Evolutionary conservation across 164 flowering plant genomes (phyloP).

Genomic region (Akebia trifoliata): DNA sequence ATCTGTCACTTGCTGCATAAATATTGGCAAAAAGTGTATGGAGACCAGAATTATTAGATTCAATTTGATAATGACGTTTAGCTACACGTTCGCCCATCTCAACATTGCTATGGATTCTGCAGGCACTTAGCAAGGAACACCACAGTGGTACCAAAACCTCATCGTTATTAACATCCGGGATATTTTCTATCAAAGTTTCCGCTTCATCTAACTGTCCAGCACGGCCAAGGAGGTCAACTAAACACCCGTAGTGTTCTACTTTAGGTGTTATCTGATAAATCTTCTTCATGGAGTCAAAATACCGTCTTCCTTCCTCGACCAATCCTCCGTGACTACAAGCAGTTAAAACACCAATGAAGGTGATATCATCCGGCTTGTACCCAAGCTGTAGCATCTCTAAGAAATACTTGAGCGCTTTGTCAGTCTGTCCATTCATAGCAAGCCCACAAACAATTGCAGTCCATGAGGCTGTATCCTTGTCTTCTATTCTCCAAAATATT

Average conservation of each 20-base stretch:
- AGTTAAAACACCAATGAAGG: slow-evolving; percentile 68
- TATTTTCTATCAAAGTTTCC: slow-evolving; percentile 37
- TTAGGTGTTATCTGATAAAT: slow-evolving; percentile 52
- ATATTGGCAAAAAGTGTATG: slow-evolving; percentile 63
- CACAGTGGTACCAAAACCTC: slow-evolving; percentile 50
- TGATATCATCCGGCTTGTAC: slow-evolving; percentile 60
- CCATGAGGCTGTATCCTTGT: slow-evolving; percentile 66
- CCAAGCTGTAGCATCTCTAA: slow-evolving; percentile 44
- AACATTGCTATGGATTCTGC: slow-evolving; percentile 60
- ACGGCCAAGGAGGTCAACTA: slow-evolving; percentile 74
- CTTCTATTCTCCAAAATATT: slow-evolving; percentile 39
- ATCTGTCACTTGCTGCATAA: slow-evolving; percentile 70
- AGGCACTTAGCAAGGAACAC: slow-evolving; percentile 75
- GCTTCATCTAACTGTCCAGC: slow-evolving; percentile 64
- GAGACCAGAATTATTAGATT: slow-evolving; percentile 45
- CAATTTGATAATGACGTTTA: slow-evolving; percentile 29
- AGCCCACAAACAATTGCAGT: slow-evolving; percentile 70
- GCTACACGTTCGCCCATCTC: slow-evolving; percentile 65
- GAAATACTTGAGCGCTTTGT: slow-evolving; percentile 54
- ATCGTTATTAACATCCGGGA: slow-evolving; percentile 27
- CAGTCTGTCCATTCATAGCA: slow-evolving; percentile 62
- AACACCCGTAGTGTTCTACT: slow-evolving; percentile 72
- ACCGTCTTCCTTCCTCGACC: slow-evolving; percentile 55
- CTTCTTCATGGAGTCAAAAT: slow-evolving; percentile 54
- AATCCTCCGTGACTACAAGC: slow-evolving; percentile 84